Evolutionary conservation across 2,329 filamentous ascomycete species (phyloP).

Genomic region (Tympanopsis confertula): DNA sequence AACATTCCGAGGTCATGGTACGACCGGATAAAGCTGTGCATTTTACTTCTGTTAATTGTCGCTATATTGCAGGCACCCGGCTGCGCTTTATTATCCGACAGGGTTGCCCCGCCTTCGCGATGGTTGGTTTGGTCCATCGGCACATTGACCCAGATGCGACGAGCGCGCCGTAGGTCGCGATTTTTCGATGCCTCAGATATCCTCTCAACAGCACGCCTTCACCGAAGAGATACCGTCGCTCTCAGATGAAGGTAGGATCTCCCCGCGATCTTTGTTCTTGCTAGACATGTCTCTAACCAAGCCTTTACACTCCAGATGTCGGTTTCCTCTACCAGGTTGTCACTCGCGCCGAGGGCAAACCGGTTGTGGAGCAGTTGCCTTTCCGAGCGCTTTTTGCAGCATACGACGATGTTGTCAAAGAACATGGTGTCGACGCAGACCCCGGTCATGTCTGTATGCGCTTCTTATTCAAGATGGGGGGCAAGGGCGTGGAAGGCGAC

Average conservation of each 20-base stretch:
- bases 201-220: not conserved
- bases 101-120: no score
- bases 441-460: slow-evolving; percentile 66
- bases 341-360: slow-evolving; percentile 50
- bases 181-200: slow-evolving; percentile 1
- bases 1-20: no score
- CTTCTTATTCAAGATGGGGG: slow-evolving; percentile 69
- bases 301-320: slow-evolving; percentile 51
- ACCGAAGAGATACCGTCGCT: not conserved
- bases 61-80: no score
- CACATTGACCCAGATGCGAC: not conserved
- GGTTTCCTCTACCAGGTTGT: slow-evolving; percentile 69
- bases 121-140: not conserved
- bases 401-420: slow-evolving; percentile 65
- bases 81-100: no score
- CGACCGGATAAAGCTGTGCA: no score
- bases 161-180: slow-evolving; percentile 1
- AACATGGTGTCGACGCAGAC: slow-evolving; percentile 59
- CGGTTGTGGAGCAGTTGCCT: slow-evolving; percentile 52
- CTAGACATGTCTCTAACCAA: not conserved
- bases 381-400: slow-evolving; percentile 71
- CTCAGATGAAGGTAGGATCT: not conserved
- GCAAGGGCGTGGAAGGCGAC: slow-evolving; percentile 34
- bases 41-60: no score
- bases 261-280: not conserved